These are phyloP conservation scores for Massariosphaeria phaeospora DNA, from an alignment of 495 filamentous ascomycete species.

Conservation along the genomic window DNA sequence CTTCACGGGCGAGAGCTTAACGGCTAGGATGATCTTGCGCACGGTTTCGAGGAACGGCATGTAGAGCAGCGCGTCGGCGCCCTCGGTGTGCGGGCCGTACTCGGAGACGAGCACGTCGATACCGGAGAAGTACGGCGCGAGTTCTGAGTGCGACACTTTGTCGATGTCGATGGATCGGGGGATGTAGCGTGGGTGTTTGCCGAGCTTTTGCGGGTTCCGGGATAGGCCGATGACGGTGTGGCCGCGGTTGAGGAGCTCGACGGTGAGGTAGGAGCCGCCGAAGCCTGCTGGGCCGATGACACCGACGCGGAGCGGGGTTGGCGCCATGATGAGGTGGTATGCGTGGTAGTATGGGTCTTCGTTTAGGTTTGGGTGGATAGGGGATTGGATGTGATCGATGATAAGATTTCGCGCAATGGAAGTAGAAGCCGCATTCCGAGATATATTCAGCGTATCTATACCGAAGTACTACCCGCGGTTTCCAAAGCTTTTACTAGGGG, in stretches of 20 bases:
- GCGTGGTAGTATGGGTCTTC: too few species aligned
- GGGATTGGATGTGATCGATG: too few species aligned
- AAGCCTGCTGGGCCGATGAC: constrained; percentile 36
- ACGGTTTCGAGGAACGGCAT: constrained; percentile 33
- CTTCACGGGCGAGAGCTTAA: constrained; percentile 26
- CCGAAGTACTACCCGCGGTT: too few species aligned
- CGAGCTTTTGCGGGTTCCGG: constrained; percentile 32
- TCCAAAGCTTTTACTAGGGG: neutral
- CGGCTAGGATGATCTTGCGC: constrained; percentile 34
- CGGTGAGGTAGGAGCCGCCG: constrained; percentile 30
- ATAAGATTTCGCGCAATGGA: too few species aligned
- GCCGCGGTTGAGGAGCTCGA: constrained; percentile 34
- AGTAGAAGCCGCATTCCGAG: too few species aligned
- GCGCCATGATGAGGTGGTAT: too few species aligned
- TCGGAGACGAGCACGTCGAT: constrained; percentile 34
- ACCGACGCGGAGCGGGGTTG: constrained; percentile 22
- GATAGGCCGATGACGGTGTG: constrained; percentile 35
- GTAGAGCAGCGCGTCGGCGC: constrained; percentile 29
- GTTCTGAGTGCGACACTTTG: constrained; percentile 9
- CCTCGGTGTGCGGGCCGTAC: constrained; percentile 33
- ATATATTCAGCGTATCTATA: too few species aligned
- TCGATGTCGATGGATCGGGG: constrained; percentile 25
- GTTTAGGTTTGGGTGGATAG: too few species aligned
- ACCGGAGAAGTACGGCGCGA: constrained; percentile 28
- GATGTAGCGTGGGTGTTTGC: constrained; percentile 30